Base-by-base conservation (phyloP, 2,329 filamentous ascomycete species). In the Penicillium thymicola region DNA sequence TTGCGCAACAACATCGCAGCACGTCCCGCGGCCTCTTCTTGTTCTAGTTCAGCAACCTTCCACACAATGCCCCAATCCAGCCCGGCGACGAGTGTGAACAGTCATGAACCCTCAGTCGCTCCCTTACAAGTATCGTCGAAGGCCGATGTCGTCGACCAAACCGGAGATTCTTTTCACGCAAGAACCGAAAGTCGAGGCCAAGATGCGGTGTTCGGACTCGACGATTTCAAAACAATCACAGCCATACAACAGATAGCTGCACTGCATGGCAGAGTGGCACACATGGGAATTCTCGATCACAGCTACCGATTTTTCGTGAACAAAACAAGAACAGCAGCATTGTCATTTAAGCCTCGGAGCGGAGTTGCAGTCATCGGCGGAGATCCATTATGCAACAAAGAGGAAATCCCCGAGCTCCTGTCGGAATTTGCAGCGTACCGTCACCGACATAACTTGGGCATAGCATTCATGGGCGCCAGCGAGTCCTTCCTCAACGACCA, bases 201-300 rank as follows among this genome's bases (percentile, higher is more conserved):
- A 30, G 59, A 60, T 4, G 51, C 44, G 21, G 67, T 71, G 6
- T 72, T 70, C 53, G 65, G 59, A 4, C 61, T 74, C 1, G 55
- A 66, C 10, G 71, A 74, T 40, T 69, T 74, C 53, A 61, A 64
- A n/a, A 69, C 70, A 0, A 63, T 72, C 45, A 63, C 64, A 8
- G 67, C 69, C 14, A 62, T 75, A 14, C 61, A 70, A 38, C 51
- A 57, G 1, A 65, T 78, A 1, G 67, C 73, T 2, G 62, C 61
- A 5, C 59, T 62, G 11, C 72, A 76, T 57, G 74, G 75, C 7
- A 67, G 68, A 16, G 72, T 76, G 1, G 75, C 75, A 5, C 73
- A 78, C 54, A 77, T 77, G 75, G 75, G 74, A 2, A 69, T 78
- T n/a, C 68, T 76, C 1, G 76, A 78, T 43, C 69, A 62, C 8